Evolutionary conservation across 768 basidiomycete genomes (phyloP).

Genomic region (Boletus sp.): DNA sequence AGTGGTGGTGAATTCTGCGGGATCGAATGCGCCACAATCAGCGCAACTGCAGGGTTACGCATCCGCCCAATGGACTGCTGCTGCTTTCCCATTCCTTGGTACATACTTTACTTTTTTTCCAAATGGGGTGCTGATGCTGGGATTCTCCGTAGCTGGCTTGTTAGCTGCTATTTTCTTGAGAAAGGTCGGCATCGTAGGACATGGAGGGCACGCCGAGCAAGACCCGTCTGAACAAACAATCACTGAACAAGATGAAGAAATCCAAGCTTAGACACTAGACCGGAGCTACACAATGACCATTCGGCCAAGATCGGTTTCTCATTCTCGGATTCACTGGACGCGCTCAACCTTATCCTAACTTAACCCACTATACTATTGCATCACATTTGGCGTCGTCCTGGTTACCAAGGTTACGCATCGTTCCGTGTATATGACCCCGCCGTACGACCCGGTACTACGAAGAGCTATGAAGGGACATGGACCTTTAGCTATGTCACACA

Average conservation of each 20-base stretch:
- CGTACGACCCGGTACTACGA: slow-evolving; percentile 2
- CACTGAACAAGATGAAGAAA: slow-evolving; percentile 2
- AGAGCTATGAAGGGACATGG: slow-evolving; percentile 1
- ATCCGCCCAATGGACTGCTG: slow-evolving; percentile 63
- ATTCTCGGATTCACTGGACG: neutral
- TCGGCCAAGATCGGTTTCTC: neutral
- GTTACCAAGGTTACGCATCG: neutral
- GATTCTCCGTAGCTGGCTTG: slow-evolving; percentile 23
- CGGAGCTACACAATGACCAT: neutral
- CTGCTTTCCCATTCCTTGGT: slow-evolving; percentile 64
- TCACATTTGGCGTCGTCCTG: neutral
- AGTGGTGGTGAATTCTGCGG: slow-evolving; percentile 29
- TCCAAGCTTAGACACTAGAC: slow-evolving; percentile 5
- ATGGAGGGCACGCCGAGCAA: neutral
- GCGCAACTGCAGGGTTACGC: slow-evolving; percentile 55
- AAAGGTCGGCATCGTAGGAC: slow-evolving; percentile 42
- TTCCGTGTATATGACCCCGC: neutral
- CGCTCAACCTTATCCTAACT: neutral
- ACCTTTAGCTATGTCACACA: neutral
- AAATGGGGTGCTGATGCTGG: neutral
- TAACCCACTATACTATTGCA: neutral
- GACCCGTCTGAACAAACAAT: slow-evolving; percentile 27
- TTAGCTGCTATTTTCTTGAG: slow-evolving; percentile 39
- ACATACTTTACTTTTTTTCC: neutral
- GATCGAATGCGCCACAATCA: slow-evolving; percentile 29